Evolutionary conservation across 2,329 filamentous ascomycete genomes (phyloP), one percentile per base, ranked within the genome.

Genomic region (Sporothrix brunneoviolacea): DNA sequence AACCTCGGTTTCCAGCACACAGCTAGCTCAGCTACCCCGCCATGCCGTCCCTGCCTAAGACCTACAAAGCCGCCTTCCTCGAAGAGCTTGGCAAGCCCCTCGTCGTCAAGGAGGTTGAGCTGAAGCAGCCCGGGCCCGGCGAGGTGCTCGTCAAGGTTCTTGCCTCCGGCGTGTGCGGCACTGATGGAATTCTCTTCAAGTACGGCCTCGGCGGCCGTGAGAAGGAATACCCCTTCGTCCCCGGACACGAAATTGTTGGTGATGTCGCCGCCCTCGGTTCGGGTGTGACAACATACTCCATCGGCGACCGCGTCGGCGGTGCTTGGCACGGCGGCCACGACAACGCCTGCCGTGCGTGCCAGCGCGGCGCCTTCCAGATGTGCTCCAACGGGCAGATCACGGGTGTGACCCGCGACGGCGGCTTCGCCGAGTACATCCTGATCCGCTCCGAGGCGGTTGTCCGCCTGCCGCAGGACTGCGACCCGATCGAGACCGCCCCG

Each of bases 191-290:
- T 48, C 65, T 77, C 1, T 69, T 73, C 44, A 41, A 60, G 3
- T 79, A 80, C 21, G 59, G 65, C 4, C 67, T 84, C 38, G 21
- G 58, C 64, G 24, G 28, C 3, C 66, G 84, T 28, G 79, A 77
- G 10, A 72, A 77, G 38, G 59, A 73, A 18, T 83, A 77, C 58
- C 84, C 84, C 1, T 73, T 79, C 6, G 67, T 82, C 2, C 81
- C 83, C 0, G 86, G 86, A 19, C 86, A 91, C 65, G 86, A 90
- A 63, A 69, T 84, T 30, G 76, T 90, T 49, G 85, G 86, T 10
- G 76, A 79, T 12, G 71, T 90, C 4, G 82, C 79, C 15, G 76
- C 77, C 7, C 63, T 87, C 1, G 80, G 81, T 6, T 68, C 75
- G 0, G 68, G 64, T 2, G 82, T 84, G 46, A 76, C 72, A 50